Base-by-base conservation (phyloP, 2,329 filamentous ascomycete species). In the Fusarium concolor region DNA sequence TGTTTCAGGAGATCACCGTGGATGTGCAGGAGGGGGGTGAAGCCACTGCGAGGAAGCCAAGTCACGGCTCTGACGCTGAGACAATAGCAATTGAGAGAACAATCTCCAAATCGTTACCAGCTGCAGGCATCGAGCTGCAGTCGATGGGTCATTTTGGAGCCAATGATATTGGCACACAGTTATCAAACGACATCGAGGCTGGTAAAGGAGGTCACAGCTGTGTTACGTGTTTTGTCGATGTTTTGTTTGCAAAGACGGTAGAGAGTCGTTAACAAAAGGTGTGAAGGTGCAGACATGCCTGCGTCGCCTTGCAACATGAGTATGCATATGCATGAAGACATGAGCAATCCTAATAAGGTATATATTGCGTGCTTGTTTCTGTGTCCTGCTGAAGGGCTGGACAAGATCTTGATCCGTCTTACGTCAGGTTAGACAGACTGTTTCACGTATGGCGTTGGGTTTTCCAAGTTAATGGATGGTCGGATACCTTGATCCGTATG, bases 1-100 rank as follows among this genome's bases (percentile, higher is more conserved):
- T 90, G 9, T 87, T 85, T 24, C 86, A 88, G 65, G 86, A 90
- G 70, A 85, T 90, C 56, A 85, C 83, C 10, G 83, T 90, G n/a
- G 83, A 87, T 38, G 76, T 78, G 7, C 71, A 78, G 56, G 70
- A 71, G 31, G 61, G 58, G 10, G 60, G 60, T 24, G 62, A 59
- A 20, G n/a, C 54, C 26, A 29, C 59, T 26, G 24, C 33, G 10
- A 58, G 57, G 20, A 35, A 52, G 24, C 44, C 62, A 38, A 55
- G 56, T 11, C 45, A 56, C 18, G 28, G 28, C 22, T 63, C 57
- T 20, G 45, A 63, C 14, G 49, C 47, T 51, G 56, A 43, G 56
- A 62, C 37, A 12, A 52, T 63, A 9, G 46, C 47, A 5, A 58
- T 47, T 2, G 56, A 72, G 35, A 54, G 47, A 15, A 52, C 46